phyloP scores from a whole-genome alignment of 495 filamentous ascomycete genomes.

The Neurospora discreta region DNA sequence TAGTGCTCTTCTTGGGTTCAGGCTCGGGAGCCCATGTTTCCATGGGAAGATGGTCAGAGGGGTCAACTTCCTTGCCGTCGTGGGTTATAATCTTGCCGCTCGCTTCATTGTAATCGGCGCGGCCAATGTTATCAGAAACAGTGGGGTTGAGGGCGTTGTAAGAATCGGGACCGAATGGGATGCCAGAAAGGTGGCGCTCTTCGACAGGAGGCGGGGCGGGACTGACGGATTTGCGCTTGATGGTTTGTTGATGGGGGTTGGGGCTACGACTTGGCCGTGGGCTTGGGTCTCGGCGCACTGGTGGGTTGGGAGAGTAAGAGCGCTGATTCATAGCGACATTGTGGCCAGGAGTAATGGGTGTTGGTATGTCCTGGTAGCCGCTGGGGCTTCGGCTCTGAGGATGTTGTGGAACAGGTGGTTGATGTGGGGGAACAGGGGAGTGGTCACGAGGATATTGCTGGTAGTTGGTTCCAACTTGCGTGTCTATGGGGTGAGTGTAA shows the following conservation, averaged over 20 bases:
- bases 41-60: conserved; percentile 82
- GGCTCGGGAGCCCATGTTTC: conserved; percentile 92
- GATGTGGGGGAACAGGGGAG: background rate
- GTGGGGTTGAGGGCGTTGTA: conserved; percentile 66
- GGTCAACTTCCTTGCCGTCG: conserved; percentile 81
- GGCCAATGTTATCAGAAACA: conserved; percentile 20
- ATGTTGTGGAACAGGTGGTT: background rate
- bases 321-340: conserved; percentile 28
- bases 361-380: conserved; percentile 30
- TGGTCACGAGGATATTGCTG: background rate
- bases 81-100: conserved; percentile 63
- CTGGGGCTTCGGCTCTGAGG: conserved; percentile 20
- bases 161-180: conserved; percentile 84
- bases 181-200: conserved; percentile 43
- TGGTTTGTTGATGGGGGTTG: conserved; percentile 35
- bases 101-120: conserved; percentile 31
- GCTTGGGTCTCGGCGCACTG: conserved; percentile 12
- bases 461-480: conserved; percentile 8
- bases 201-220: conserved; percentile 52
- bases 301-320: conserved; percentile 49
- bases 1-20: conserved; percentile 53
- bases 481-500: conserved; percentile 29
- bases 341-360: conserved; percentile 17
- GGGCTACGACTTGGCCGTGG: conserved; percentile 18
- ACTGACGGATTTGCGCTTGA: conserved; percentile 66